phyloP scores from a whole-genome alignment of 2,329 filamentous ascomycete genomes.

The Podosphaera aphanis region DNA sequence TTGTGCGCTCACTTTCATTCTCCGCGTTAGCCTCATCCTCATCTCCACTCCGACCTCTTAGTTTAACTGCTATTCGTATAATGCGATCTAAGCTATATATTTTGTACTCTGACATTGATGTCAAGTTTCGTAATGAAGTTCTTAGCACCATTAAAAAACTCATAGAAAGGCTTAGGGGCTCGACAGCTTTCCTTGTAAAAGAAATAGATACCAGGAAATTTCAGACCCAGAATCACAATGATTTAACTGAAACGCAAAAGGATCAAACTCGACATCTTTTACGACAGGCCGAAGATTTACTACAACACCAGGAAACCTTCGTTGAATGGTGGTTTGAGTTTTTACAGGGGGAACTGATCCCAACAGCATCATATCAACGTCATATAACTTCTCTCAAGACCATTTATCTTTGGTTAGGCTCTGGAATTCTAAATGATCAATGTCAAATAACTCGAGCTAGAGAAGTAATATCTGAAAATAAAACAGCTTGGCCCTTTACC shows the following conservation, averaged over 20 bases:
- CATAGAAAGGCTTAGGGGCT: constrained; percentile 48
- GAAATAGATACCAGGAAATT: constrained; percentile 10
- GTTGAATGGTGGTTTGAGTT: constrained; percentile 54
- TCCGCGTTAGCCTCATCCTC: constrained; percentile 58
- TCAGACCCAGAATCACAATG: constrained; percentile 1
- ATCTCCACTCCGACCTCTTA: constrained; percentile 51
- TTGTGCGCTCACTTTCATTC: constrained; percentile 57
- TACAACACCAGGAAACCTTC: constrained; percentile 34
- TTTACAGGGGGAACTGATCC: constrained; percentile 47
- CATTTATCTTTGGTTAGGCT: constrained; percentile 35
- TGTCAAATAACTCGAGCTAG: neutral
- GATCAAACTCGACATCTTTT: constrained; percentile 9
- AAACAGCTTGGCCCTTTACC: constrained; percentile 11
- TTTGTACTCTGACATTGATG: constrained; percentile 64
- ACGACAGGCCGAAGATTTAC: constrained; percentile 4
- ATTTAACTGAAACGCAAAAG: neutral
- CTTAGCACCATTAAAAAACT: constrained; percentile 53
- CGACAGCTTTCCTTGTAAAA: constrained; percentile 31
- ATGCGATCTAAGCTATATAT: constrained; percentile 42
- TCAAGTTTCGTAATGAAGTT: constrained; percentile 65
- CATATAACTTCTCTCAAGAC: constrained; percentile 63
- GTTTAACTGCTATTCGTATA: constrained; percentile 32
- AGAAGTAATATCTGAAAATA: constrained; percentile 3
- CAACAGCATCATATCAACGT: constrained; percentile 71
- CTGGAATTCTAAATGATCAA: constrained; percentile 14